Conservation (phyloP, 1,139 yeast species). For the Pichia sp. region DNA sequence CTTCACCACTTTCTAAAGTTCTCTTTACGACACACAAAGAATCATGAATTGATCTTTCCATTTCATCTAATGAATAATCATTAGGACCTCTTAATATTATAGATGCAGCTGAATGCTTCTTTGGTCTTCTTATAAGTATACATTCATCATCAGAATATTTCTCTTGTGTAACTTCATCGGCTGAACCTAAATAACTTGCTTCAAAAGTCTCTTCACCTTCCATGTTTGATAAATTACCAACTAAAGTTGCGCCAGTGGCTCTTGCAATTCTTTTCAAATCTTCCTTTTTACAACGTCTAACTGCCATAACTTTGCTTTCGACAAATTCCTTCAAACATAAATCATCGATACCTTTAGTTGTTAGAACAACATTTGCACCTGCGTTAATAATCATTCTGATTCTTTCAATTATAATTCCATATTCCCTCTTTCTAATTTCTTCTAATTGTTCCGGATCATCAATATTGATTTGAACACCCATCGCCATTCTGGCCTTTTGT, state of each 20-base stretch:
- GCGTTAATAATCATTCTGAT: slow-evolving; percentile 79
- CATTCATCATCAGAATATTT: slow-evolving; percentile 96
- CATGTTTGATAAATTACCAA: slow-evolving; percentile 81
- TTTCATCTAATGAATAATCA: slow-evolving; percentile 93
- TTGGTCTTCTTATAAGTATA: slow-evolving; percentile 88
- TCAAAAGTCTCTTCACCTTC: slow-evolving; percentile 99
- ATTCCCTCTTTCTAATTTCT: slow-evolving; percentile 90
- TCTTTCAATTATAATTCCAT: slow-evolving; percentile 84
- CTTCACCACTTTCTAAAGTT: slow-evolving; percentile 87
- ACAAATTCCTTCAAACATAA: slow-evolving; percentile 91
- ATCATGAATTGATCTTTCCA: slow-evolving; percentile 90
- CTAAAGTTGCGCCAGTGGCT: slow-evolving; percentile 94
- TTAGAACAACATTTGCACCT: slow-evolving; percentile 94
- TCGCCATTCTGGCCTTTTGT: slow-evolving; percentile 95
- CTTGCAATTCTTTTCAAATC: slow-evolving; percentile 95
- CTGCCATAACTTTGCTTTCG: slow-evolving; percentile 95
- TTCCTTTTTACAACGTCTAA: slow-evolving; percentile 94
- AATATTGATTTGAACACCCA: slow-evolving; percentile 96
- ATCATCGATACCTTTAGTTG: slow-evolving; percentile 98
- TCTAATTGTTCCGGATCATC: slow-evolving; percentile 92
- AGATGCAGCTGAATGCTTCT: slow-evolving; percentile 87
- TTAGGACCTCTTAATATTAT: slow-evolving; percentile 93
- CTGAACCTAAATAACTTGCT: slow-evolving; percentile 74
- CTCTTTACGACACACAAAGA: slow-evolving; percentile 93
- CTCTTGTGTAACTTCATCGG: slow-evolving; percentile 89